Evolutionary conservation across 2,329 filamentous ascomycete species (phyloP).

Genomic region (Penicillium oxalicum): DNA sequence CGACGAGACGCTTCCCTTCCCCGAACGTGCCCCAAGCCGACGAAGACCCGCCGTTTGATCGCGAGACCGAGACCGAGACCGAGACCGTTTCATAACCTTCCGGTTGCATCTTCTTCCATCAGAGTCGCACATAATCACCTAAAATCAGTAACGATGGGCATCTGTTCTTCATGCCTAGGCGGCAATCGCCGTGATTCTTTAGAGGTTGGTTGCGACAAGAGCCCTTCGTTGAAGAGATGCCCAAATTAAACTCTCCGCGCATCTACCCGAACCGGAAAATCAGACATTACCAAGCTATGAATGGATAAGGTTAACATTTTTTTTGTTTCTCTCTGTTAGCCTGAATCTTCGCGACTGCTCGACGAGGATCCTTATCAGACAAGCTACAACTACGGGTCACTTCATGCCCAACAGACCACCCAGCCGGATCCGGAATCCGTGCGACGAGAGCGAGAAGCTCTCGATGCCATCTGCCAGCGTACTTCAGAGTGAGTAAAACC

Average conservation of each 20-base stretch:
- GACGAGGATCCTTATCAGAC: slow-evolving; percentile 43
- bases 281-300: too few relatives aligned
- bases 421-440: slow-evolving; percentile 39
- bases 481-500: slow-evolving; percentile 39
- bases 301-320: too few relatives aligned
- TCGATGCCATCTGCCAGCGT: slow-evolving; percentile 43
- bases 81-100: slow-evolving; percentile 17
- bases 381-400: slow-evolving; percentile 40
- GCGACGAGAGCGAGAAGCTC: slow-evolving; percentile 41
- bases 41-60: slow-evolving; percentile 9
- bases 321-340: slow-evolving; percentile 10
- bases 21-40: background rate
- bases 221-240: background rate
- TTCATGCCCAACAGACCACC: slow-evolving; percentile 31
- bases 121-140: background rate
- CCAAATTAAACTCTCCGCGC: slow-evolving; percentile 5
- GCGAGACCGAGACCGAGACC: slow-evolving; percentile 2
- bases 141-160: slow-evolving; percentile 34
- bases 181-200: slow-evolving; percentile 33
- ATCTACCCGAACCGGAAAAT: slow-evolving; percentile 3
- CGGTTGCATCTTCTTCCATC: slow-evolving; percentile 12
- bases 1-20: background rate
- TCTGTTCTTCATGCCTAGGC: slow-evolving; percentile 42
- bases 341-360: slow-evolving; percentile 41
- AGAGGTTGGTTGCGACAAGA: slow-evolving; percentile 24